Evolutionary conservation across 1,139 yeast genomes (phyloP).

Genomic region (Yamadazyma dendronema): DNA sequence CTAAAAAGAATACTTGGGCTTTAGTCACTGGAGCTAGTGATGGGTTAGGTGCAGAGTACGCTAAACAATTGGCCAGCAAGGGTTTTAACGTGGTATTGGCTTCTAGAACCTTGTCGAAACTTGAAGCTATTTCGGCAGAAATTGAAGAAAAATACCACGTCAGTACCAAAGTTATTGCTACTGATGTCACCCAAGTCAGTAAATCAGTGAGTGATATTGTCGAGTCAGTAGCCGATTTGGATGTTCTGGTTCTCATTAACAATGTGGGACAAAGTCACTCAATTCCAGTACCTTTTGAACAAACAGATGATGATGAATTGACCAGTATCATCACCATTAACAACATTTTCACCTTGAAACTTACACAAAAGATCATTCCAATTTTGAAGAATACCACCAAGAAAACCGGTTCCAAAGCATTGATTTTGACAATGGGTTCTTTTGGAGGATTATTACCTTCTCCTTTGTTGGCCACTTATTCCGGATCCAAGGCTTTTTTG

Average conservation of each 20-base stretch:
- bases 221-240: conserved; percentile 38
- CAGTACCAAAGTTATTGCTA: conserved; percentile 64
- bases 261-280: conserved; percentile 95
- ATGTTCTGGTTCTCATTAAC: conserved; percentile 76
- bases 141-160: conserved; percentile 60
- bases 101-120: conserved; percentile 79
- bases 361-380: conserved; percentile 78
- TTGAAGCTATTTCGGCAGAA: conserved; percentile 65
- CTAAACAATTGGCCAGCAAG: conserved; percentile 77
- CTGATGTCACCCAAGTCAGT: conserved; percentile 70
- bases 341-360: conserved; percentile 77
- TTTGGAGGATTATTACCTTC: conserved; percentile 94
- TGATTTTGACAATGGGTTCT: conserved; percentile 93
- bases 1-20: conserved; percentile 69
- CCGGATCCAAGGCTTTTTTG: conserved; percentile 94
- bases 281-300: conserved; percentile 89
- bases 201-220: conserved; percentile 47
- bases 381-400: conserved; percentile 53
- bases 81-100: conserved; percentile 84
- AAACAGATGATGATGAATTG: conserved; percentile 73
- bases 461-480: conserved; percentile 87
- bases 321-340: conserved; percentile 80
- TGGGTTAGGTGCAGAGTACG: conserved; percentile 93
- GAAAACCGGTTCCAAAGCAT: conserved; percentile 51
- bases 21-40: conserved; percentile 96